Evolutionary conservation across 345 rosid genomes (phyloP).

Genomic region (Gossypium mustelinum): DNA sequence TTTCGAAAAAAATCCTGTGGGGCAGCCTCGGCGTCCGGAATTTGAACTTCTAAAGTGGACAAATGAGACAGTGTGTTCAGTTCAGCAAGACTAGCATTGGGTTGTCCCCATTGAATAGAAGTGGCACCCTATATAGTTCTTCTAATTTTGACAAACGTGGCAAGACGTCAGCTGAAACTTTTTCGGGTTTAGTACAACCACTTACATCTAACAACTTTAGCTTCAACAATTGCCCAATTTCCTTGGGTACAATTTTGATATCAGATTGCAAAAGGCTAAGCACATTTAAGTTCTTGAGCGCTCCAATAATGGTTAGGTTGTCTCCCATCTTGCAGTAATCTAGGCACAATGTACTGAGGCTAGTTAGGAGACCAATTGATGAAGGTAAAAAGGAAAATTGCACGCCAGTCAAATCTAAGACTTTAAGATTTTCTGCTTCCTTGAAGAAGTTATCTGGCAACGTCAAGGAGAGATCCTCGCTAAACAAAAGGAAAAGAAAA

Average conservation of each 20-base stretch:
- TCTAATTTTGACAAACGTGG: slow-evolving; percentile 24
- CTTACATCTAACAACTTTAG: slow-evolving; percentile 20
- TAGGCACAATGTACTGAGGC: slow-evolving; percentile 21
- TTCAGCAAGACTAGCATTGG: slow-evolving; percentile 21
- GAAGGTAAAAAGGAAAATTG: not conserved
- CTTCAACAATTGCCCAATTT: slow-evolving; percentile 2
- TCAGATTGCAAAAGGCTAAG: not conserved
- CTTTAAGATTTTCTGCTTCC: slow-evolving; percentile 17
- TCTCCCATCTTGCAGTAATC: not conserved
- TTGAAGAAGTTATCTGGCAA: slow-evolving; percentile 16
- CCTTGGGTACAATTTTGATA: slow-evolving; percentile 15
- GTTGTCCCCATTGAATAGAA: not conserved
- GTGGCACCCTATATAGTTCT: slow-evolving; percentile 15
- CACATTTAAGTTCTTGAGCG: slow-evolving; percentile 15
- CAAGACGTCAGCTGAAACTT: slow-evolving; percentile 11
- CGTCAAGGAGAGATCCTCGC: not conserved
- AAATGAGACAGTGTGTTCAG: slow-evolving; percentile 16
- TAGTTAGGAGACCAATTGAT: not conserved
- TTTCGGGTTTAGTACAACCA: not conserved
- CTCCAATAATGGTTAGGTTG: not conserved
- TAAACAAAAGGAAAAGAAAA: not conserved
- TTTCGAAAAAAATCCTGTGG: not conserved
- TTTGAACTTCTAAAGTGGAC: slow-evolving; percentile 8
- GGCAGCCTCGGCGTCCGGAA: not conserved
- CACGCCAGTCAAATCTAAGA: not conserved